Percentiles rank a stretch among this genome's conserved stretches.
Evolutionary conservation across 2,329 filamentous ascomycete genomes (phyloP).

Genomic region (Fusarium tupiense): DNA sequence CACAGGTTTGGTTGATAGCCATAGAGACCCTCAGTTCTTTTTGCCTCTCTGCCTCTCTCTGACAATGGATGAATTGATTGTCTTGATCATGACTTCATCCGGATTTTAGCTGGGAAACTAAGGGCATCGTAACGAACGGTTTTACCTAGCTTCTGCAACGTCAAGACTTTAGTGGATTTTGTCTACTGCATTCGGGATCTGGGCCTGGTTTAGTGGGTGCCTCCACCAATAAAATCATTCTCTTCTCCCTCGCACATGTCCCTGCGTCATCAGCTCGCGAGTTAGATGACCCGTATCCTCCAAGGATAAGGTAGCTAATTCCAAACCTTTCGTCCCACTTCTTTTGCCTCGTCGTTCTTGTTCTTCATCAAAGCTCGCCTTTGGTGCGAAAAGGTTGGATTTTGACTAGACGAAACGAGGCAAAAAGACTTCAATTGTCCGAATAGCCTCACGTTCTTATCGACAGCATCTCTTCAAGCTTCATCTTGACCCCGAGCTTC

Average conservation of each 20-base stretch:
- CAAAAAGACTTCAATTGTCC: constrained; percentile 1
- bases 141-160: neutral
- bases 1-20: no score
- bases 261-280: constrained; percentile 33
- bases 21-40: no score
- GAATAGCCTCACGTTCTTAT: neutral
- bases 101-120: constrained; percentile 11
- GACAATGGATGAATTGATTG: neutral
- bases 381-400: constrained; percentile 35
- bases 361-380: constrained; percentile 32
- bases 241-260: neutral
- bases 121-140: constrained; percentile 4
- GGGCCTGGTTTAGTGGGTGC: constrained; percentile 10
- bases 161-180: constrained; percentile 9
- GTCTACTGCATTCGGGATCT: constrained; percentile 19
- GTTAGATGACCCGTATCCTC: neutral
- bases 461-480: neutral
- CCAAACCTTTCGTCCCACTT: constrained; percentile 27
- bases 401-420: neutral
- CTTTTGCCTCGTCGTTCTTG: constrained; percentile 15
- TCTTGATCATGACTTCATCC: constrained; percentile 30
- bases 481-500: neutral
- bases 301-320: constrained; percentile 22
- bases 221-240: constrained; percentile 7
- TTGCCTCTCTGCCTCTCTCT: neutral